Evolutionary conservation across 495 filamentous ascomycete species (phyloP).

Genomic region (Penicillium flavigenum): DNA sequence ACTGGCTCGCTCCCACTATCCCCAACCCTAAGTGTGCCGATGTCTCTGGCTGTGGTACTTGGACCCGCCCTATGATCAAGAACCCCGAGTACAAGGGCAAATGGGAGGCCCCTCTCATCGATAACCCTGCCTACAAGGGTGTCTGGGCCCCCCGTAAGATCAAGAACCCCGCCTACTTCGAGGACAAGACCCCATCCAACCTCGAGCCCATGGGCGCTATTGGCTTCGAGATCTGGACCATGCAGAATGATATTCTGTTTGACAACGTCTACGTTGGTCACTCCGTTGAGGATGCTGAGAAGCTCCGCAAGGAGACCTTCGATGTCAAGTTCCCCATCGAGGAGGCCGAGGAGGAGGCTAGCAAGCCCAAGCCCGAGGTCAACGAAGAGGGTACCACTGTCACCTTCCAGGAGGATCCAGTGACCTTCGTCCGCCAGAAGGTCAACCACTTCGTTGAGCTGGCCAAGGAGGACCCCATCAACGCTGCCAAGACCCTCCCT

Average conservation of each 20-base stretch:
- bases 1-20: conserved; percentile 93
- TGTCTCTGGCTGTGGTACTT: conserved; percentile 89
- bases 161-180: conserved; percentile 92
- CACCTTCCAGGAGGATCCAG: conserved; percentile 89
- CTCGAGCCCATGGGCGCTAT: conserved; percentile 98
- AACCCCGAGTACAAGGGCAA: conserved; percentile 99
- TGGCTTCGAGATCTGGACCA: conserved; percentile 99
- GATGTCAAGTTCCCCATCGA: conserved; percentile 88
- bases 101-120: conserved; percentile 90
- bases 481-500: conserved; percentile 87
- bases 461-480: conserved; percentile 80
- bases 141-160: conserved; percentile 94
- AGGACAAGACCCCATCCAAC: conserved; percentile 96
- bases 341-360: conserved; percentile 75
- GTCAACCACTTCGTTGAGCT: conserved; percentile 83
- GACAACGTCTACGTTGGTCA: conserved; percentile 99
- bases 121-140: conserved; percentile 99
- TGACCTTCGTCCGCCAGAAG: conserved; percentile 87
- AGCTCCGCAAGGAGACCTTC: conserved; percentile 89
- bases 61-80: conserved; percentile 87
- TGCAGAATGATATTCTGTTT: conserved; percentile 98
- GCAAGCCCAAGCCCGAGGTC: conserved; percentile 75
- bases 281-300: conserved; percentile 89
- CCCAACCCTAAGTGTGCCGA: conserved; percentile 96
- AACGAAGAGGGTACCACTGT: conserved; percentile 68